These are phyloP conservation scores for Sequoiadendron giganteum DNA, from an alignment of 75 land plant species.

Conservation along the genomic window DNA sequence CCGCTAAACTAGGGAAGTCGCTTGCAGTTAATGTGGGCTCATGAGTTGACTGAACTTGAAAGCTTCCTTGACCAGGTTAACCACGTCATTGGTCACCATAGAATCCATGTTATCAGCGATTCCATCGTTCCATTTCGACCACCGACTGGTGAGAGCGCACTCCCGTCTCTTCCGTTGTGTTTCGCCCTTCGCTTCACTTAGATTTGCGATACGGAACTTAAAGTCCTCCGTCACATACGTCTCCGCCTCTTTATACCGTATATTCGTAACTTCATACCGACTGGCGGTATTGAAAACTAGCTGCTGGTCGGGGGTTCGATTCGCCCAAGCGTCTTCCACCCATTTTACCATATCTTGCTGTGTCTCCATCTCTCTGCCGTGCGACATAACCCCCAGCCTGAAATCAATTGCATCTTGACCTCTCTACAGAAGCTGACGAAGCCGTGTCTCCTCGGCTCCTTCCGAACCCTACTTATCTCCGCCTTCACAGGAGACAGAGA, in stretches of 20 bases:
- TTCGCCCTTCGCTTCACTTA: background rate
- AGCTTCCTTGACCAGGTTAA: background rate
- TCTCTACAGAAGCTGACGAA: too few relatives aligned
- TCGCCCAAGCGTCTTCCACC: background rate
- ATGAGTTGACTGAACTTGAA: background rate
- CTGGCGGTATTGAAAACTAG: too few relatives aligned
- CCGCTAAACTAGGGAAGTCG: too few relatives aligned
- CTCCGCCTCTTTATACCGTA: background rate
- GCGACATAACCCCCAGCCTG: too few relatives aligned
- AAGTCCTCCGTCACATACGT: too few relatives aligned
- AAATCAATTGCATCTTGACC: too few relatives aligned
- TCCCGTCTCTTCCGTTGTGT: background rate
- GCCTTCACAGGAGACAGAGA: too few relatives aligned
- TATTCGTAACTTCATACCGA: background rate
- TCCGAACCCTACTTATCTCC: too few relatives aligned
- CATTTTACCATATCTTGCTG: background rate
- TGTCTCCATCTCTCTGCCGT: too few relatives aligned
- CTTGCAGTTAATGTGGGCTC: background rate
- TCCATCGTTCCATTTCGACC: conserved; percentile 5
- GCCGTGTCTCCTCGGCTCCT: too few relatives aligned
- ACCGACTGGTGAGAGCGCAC: background rate
- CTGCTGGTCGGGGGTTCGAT: background rate
- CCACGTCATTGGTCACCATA: background rate
- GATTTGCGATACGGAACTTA: background rate
- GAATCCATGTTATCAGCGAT: background rate